A percentile compares a stretch with the other conserved stretches of the same genome.
Conservation (phyloP, 2,329 filamentous ascomycete species). For the Tolypocladium album region DNA sequence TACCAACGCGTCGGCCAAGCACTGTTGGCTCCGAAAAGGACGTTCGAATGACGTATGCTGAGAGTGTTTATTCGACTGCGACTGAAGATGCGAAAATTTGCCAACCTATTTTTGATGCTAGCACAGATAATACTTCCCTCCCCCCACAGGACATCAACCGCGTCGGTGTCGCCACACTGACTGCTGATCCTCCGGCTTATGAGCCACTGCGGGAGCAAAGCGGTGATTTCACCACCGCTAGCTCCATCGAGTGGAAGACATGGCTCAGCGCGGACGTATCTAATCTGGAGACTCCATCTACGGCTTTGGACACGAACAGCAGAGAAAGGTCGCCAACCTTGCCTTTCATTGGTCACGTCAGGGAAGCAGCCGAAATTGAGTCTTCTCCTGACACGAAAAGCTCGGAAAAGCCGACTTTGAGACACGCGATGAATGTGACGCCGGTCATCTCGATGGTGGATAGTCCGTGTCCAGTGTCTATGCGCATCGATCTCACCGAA, state of each 20-base stretch:
- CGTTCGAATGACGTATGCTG: constrained; percentile 26
- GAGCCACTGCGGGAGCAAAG: constrained; percentile 10
- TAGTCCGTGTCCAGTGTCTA: neutral
- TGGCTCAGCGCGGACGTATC: constrained; percentile 42
- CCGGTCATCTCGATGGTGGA: constrained; percentile 1
- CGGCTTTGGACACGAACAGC: constrained; percentile 4
- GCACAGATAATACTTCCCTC: neutral
- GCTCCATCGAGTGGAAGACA: constrained; percentile 44
- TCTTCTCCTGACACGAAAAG: constrained; percentile 10
- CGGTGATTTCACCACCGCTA: constrained; percentile 28
- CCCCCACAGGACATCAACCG: neutral
- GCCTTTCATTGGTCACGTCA: constrained; percentile 27
- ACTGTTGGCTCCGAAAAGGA: constrained; percentile 27
- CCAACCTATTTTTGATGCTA: neutral
- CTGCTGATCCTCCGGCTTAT: constrained; percentile 3
- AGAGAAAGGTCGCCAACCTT: constrained; percentile 2
- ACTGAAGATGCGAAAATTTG: constrained; percentile 11
- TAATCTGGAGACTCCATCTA: constrained; percentile 26
- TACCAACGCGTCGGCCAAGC: constrained; percentile 29
- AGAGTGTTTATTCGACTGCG: constrained; percentile 37
- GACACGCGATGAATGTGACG: neutral
- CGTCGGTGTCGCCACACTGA: constrained; percentile 5
- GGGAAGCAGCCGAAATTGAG: constrained; percentile 40
- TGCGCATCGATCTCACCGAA: neutral
- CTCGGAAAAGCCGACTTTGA: neutral